Evolutionary conservation across 2,329 filamentous ascomycete species (phyloP), one percentile per base, ranked within the genome.

Genomic region (Cercospora zeae-maydis): DNA sequence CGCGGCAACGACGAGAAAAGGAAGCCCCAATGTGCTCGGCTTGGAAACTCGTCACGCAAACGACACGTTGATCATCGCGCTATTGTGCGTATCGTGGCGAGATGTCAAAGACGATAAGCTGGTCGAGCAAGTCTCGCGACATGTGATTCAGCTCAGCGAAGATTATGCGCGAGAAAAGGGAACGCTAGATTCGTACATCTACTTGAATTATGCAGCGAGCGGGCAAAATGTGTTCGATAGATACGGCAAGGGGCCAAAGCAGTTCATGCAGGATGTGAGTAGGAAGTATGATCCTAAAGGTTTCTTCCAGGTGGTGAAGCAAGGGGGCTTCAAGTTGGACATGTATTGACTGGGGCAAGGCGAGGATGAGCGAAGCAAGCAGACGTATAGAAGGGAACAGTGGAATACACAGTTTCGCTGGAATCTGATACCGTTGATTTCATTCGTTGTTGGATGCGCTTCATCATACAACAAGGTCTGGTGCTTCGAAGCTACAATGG

Each of bases 211-310:
- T 36, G 63, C 63, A 16, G 61, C 47, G 13, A 47, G 34, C 8
- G 61, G 36, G 3, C 63, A 65, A 24, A 39, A 58, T 49, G 56
- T 61, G 1, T 31, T 66, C 13, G 64, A 36, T 8, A 55, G 62
- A 0, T 66, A 64, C 30, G 62, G 62, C 2, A 24, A 47, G 5
- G 59, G 24, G 1, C 55, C 59, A 34, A 49, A 59, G 8, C 45
- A 27, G 2, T 62, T 47, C 36, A 56, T 66, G 31, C 58, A 53
- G 21, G 53, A 31, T 11, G 52, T 49, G 13, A 30, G 52, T 11
- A 59, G 24, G 14, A 66, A 66, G 54, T 66, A 64, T 42, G 61
- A 66, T 42, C 62, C 62, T 1, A 16, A 60, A 6, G 58, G 59
- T 1, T 52, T 66, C 11, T 63, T 63, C n/a, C 64, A 66, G 30